Conservation (phyloP, 2,329 filamentous ascomycete genomes). For the Trichoderma oligosporum region DNA sequence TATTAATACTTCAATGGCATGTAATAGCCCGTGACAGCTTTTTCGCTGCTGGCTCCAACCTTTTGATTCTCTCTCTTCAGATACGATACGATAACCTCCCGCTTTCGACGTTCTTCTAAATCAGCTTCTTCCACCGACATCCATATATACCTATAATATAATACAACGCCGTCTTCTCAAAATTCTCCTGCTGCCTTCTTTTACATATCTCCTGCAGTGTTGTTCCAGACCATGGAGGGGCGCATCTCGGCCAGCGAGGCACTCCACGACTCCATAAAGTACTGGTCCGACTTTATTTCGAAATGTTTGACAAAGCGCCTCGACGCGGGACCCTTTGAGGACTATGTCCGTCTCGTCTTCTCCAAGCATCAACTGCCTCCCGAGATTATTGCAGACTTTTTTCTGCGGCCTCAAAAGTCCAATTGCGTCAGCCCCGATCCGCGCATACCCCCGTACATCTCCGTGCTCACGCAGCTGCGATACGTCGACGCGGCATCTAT, state of each 20-base stretch:
- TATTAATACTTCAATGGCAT: not conserved
- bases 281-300: slow-evolving; percentile 51
- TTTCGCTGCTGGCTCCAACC: slow-evolving; percentile 21
- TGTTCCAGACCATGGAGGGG: slow-evolving; percentile 30
- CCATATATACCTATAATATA: not conserved
- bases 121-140: not conserved
- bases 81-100: not conserved
- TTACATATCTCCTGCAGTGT: no score
- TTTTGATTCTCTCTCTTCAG: no score
- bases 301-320: slow-evolving; percentile 51
- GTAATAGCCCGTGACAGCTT: not conserved
- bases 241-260: slow-evolving; percentile 23
- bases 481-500: slow-evolving; percentile 54
- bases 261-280: slow-evolving; percentile 31
- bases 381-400: slow-evolving; percentile 52
- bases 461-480: slow-evolving; percentile 49
- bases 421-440: slow-evolving; percentile 54
- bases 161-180: no score
- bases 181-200: no score
- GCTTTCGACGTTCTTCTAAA: not conserved
- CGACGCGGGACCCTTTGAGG: slow-evolving; percentile 50
- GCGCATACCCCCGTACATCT: slow-evolving; percentile 56
- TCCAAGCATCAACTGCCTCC: slow-evolving; percentile 51
- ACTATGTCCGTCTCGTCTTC: slow-evolving; percentile 48
- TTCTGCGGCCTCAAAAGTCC: slow-evolving; percentile 51